Base-by-base conservation (phyloP, 768 basidiomycete species). In the Auricularia heimuer region DNA sequence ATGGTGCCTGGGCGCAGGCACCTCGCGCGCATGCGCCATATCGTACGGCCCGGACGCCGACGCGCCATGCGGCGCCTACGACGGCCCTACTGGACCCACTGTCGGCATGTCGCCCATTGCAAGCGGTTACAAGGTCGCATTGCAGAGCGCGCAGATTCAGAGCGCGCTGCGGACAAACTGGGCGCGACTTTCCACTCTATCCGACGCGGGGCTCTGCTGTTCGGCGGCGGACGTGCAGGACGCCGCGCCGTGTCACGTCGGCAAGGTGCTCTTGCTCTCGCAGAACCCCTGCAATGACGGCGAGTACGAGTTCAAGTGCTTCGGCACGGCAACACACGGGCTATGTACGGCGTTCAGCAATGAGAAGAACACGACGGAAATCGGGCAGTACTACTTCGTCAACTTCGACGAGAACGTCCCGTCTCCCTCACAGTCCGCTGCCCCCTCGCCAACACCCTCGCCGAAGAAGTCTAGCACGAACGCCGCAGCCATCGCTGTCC, bases 301-400 rank as follows among this genome's bases (percentile, higher is more conserved):
- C 56, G 56, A 60, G 56, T 60, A 33, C 56, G 34, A 60, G 24
- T 1, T 29, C 29, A 60, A 60, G 34, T 60, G 56, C 29, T 60
- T 33, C 29, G 56, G 56, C 16, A 60, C 56, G 11, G 10, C 11
- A 29, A 60, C 56, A 18, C 24, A 60, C 18, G 56, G 56, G 24
- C 56, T 60, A 4, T 60, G 56, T 18, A 60, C 34, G 24, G 56
- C 18, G 56, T 60, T 29, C 29, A 35, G 10, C 29, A 60, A 60
- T 29, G 10, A 12, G 12, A 29, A 21, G 14, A 4, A 8, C 24
- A 60, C 56, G 33, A 33, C 24, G 6, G 56, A 60, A 10, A 60
- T 60, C 24, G 56, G 56, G 29, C 56, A 60, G 56, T 60, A 60
- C 29, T 60, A 60, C 56, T 35, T 60, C 56, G 29, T 60, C 34